Base-by-base conservation (phyloP, 768 basidiomycete species). In the Auricularia sp. region DNA sequence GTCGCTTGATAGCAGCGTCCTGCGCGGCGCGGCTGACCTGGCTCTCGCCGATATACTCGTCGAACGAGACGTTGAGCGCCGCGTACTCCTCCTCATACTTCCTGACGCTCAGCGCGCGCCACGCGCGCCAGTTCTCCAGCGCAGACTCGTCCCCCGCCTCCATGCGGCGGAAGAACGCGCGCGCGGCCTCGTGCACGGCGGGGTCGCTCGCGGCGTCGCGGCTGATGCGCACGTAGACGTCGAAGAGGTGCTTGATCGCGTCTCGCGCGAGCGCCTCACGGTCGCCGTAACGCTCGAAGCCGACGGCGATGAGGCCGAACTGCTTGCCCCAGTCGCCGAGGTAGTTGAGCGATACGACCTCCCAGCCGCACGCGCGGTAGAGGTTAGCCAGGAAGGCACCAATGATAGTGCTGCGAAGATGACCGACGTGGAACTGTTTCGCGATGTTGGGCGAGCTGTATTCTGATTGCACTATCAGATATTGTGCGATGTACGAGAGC, bases 361-460 rank as follows among this genome's bases (percentile, higher is more conserved):
- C 68, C 77, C 77, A 79, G 33, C 77, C 77, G 63, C 71, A 71
- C 24, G 75, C 74, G 44, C 73, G 74, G 71, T 76, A 77, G 34
- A 79, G 66, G 69, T 79, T 79, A 18, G 74, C 68, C 36, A 79
- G 68, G 67, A 80, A 77, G 8, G 77, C 75, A 33, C 78, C 78
- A 63, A 79, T 78, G 69, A 79, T 77, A 35, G 79, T 79, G 36
- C 73, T 75, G 42, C 78, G 72, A 18, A 79, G 71, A 66, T 79
- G 77, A 24, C 78, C 75, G 35, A 75, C 77, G 65, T 79, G 78
- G 73, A 80, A 79, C 7, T 78, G 77, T 65, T 78, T 80, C 11
- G 79, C 78, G 65, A 80, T 80, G 70, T 79, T 79, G 24, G 77
- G 78, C 2, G 74, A 76, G 4, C 75, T 76, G 68, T 76, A 80